These are phyloP conservation scores for Abelmoschus esculentus DNA, from an alignment of 345 rosid genomes.

Conservation along the genomic window DNA sequence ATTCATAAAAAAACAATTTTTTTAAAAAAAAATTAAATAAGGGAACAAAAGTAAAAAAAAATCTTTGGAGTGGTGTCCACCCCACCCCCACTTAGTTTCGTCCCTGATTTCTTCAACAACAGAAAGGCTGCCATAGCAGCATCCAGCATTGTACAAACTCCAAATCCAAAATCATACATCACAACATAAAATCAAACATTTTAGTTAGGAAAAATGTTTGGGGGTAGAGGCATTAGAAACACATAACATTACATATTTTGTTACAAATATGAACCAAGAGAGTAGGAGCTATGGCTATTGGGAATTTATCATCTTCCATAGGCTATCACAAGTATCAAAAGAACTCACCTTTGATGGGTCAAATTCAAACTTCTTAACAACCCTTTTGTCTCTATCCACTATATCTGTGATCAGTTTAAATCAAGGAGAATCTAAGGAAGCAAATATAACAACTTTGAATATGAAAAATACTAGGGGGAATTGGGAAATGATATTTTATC, in stretches of 20 bases:
- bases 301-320: constrained; percentile 65
- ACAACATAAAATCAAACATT: neutral
- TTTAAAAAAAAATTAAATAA: no score
- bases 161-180: no score
- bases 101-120: neutral
- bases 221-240: neutral
- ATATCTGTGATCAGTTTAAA: constrained; percentile 37
- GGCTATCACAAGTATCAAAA: constrained; percentile 31
- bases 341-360: constrained; percentile 29
- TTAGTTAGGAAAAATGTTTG: neutral
- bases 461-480: neutral
- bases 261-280: neutral
- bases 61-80: no score
- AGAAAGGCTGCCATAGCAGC: neutral
- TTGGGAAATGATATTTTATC: neutral
- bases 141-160: neutral
- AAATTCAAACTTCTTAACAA: constrained; percentile 51
- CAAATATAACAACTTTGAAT: constrained; percentile 2
- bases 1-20: no score
- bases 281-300: constrained; percentile 19
- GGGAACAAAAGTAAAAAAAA: no score
- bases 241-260: neutral
- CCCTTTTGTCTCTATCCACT: constrained; percentile 54
- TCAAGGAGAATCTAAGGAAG: constrained; percentile 34
- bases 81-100: no score